Percentiles rank a stretch among this genome's conserved stretches.
These are phyloP conservation scores for Trametes cinnabarina DNA, from an alignment of 768 basidiomycete species.

Conservation along the genomic window DNA sequence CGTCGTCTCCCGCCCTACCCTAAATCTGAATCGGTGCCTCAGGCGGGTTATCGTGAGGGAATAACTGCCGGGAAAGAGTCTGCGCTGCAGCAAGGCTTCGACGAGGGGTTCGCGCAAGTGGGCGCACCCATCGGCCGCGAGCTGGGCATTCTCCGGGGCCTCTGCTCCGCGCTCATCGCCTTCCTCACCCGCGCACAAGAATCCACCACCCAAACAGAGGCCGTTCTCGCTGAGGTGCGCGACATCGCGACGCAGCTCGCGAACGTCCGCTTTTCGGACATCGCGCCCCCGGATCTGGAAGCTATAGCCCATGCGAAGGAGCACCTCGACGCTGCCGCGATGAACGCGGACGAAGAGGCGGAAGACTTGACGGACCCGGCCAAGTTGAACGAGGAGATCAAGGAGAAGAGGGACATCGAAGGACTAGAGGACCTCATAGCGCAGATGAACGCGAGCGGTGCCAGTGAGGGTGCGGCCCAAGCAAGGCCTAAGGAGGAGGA, in stretches of 20 bases:
- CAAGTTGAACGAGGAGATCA: slow-evolving; percentile 37
- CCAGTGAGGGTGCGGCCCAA: not conserved
- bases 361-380: slow-evolving; percentile 11
- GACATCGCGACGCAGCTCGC: slow-evolving; percentile 57
- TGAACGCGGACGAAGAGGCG: slow-evolving; percentile 24
- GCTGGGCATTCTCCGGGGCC: slow-evolving; percentile 75
- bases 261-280: slow-evolving; percentile 62
- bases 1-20: not conserved
- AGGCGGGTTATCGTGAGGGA: slow-evolving; percentile 97
- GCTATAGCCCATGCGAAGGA: slow-evolving; percentile 75
- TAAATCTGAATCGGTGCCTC: not conserved
- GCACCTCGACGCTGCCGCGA: slow-evolving; percentile 49
- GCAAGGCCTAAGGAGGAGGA: slow-evolving; percentile 24
- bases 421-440: slow-evolving; percentile 55
- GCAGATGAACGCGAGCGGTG: slow-evolving; percentile 32
- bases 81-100: slow-evolving; percentile 87
- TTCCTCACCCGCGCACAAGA: slow-evolving; percentile 45
- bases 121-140: slow-evolving; percentile 76
- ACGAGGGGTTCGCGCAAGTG: slow-evolving; percentile 71
- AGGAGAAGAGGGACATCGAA: slow-evolving; percentile 51
- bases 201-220: slow-evolving; percentile 6
- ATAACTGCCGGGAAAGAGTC: slow-evolving; percentile 90
- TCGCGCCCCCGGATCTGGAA: slow-evolving; percentile 73
- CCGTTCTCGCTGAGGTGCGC: slow-evolving; percentile 44
- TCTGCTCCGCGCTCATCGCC: slow-evolving; percentile 58